Percentiles rank a stretch among this genome's conserved stretches.
These are phyloP conservation scores for Musa schizocarpa DNA, from an alignment of 176 grass and related monocot species.

Conservation along the genomic window DNA sequence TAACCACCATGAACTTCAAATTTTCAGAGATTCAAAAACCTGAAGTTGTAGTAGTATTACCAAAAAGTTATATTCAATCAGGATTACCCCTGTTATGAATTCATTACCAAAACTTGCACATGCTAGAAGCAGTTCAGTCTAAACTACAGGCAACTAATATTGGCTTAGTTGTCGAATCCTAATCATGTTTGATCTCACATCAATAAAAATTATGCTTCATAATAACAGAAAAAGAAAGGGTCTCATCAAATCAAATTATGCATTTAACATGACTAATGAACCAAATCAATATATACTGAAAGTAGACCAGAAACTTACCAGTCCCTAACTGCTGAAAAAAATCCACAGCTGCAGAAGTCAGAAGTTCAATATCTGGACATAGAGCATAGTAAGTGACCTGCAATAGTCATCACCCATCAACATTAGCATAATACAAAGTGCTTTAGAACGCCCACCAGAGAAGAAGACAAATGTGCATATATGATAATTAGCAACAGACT, in stretches of 20 bases:
- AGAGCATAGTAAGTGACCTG: conserved; percentile 86
- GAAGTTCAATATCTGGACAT: conserved; percentile 88
- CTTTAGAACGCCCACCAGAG: conserved; percentile 12
- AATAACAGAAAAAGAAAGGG: neutral
- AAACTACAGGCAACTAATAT: neutral
- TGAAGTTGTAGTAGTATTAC: neutral
- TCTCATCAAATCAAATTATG: conserved; percentile 2
- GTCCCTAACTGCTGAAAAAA: conserved; percentile 89
- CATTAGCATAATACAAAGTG: neutral
- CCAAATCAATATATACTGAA: conserved; percentile 6
- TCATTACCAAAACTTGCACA: neutral
- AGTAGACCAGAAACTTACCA: conserved; percentile 38
- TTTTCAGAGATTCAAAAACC: neutral
- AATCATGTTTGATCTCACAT: neutral
- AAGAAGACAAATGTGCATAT: conserved; percentile 10
- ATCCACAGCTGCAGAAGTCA: conserved; percentile 61
- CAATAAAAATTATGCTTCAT: neutral
- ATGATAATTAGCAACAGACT: conserved; percentile 8
- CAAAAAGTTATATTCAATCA: neutral
- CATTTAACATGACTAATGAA: conserved; percentile 5
- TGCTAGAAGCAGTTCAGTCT: neutral
- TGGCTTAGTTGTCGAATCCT: neutral
- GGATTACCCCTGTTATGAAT: neutral
- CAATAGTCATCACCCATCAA: conserved; percentile 15
- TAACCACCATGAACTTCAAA: neutral